These are phyloP conservation scores for Colletotrichum orbiculare DNA, from an alignment of 2,329 filamentous ascomycete genomes.

Conservation along the genomic window DNA sequence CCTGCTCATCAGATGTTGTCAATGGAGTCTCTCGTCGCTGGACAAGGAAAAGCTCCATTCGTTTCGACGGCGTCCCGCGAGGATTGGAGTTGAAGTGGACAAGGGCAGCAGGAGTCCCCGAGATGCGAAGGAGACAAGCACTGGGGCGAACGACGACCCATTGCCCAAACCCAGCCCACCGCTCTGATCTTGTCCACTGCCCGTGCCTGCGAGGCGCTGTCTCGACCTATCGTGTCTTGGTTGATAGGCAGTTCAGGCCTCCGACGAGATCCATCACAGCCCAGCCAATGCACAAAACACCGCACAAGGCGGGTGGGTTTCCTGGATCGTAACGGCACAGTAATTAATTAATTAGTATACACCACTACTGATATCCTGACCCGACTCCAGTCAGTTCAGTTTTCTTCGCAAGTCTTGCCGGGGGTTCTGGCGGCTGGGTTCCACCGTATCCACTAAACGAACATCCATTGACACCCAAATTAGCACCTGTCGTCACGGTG, in stretches of 20 bases:
- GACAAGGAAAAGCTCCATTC: constrained; percentile 9
- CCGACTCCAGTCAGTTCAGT: too few relatives aligned
- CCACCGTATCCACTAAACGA: constrained; percentile 21
- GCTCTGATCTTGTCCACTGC: constrained; percentile 3
- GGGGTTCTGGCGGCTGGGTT: neutral
- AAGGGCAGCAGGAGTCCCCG: constrained; percentile 21
- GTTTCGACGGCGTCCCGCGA: constrained; percentile 8
- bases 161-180: neutral
- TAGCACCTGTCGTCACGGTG: constrained; percentile 35
- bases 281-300: neutral
- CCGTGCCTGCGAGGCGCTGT: neutral
- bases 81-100: neutral
- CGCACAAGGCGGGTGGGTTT: neutral
- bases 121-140: constrained; percentile 30
- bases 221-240: too few relatives aligned
- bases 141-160: constrained; percentile 2
- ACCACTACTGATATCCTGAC: too few relatives aligned
- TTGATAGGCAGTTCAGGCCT: too few relatives aligned
- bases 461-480: constrained; percentile 26
- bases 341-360: neutral
- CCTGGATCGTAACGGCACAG: neutral
- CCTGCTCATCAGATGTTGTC: constrained; percentile 19
- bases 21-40: constrained; percentile 2
- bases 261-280: neutral
- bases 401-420: too few relatives aligned